Evolutionary conservation across 2,329 filamentous ascomycete species (phyloP).

Genomic region (Xylaria digitata): DNA sequence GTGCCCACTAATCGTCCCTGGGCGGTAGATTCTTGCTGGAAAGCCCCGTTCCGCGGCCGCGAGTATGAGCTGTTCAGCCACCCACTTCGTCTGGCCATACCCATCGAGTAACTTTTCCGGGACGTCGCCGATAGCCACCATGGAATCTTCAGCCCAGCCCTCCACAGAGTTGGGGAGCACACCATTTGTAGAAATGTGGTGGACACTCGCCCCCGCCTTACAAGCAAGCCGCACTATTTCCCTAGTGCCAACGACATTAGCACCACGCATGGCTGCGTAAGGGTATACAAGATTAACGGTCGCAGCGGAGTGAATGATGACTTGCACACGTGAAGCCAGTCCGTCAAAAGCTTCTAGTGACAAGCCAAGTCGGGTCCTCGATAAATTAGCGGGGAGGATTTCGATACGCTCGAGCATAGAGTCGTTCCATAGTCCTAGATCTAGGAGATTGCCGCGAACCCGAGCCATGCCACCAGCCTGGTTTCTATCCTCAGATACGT

Average conservation of each 20-base stretch:
- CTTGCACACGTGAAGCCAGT: conserved; percentile 73
- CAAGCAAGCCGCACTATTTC: conserved; percentile 79
- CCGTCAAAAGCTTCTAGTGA: conserved; percentile 72
- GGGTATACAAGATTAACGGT: conserved; percentile 86
- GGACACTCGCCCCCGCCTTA: conserved; percentile 75
- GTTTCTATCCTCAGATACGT: conserved; percentile 72
- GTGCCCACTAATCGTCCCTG: conserved; percentile 83
- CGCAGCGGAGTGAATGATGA: conserved; percentile 81
- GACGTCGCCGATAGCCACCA: conserved; percentile 75
- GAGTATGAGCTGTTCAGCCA: conserved; percentile 78
- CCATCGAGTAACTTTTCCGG: conserved; percentile 76
- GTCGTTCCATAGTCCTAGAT: conserved; percentile 81
- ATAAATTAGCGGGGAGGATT: conserved; percentile 78
- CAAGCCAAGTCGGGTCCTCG: conserved; percentile 75
- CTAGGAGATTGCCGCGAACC: conserved; percentile 80
- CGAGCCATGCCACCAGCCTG: conserved; percentile 74
- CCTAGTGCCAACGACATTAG: conserved; percentile 82
- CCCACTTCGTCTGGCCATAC: conserved; percentile 86
- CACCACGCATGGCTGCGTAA: conserved; percentile 77
- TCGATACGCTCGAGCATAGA: conserved; percentile 82
- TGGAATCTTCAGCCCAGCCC: conserved; percentile 77
- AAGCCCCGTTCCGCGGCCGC: conserved; percentile 76
- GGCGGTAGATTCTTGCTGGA: conserved; percentile 76
- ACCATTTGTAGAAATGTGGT: conserved; percentile 84
- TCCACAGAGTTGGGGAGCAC: conserved; percentile 76